These are phyloP conservation scores for Acacia concinna DNA, from an alignment of 331 rosid species.

Conservation along the genomic window DNA sequence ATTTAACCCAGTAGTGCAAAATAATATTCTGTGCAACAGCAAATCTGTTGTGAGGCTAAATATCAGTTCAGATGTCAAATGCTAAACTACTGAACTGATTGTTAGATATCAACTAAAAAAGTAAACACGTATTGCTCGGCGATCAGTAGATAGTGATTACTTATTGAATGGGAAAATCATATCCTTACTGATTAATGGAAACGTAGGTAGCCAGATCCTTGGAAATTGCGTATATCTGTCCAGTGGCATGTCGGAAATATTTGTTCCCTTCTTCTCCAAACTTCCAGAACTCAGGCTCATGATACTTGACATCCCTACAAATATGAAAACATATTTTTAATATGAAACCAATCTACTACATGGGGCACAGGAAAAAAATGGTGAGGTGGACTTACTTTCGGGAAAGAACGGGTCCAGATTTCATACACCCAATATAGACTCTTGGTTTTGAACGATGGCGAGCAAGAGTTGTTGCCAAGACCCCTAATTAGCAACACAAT, in stretches of 20 bases:
- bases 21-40: background rate
- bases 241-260: constrained; percentile 96
- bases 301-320: constrained; percentile 84
- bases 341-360: constrained; percentile 21
- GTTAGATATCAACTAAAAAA: background rate
- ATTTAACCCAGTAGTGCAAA: background rate
- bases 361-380: background rate
- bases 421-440: constrained; percentile 97
- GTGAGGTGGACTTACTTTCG: constrained; percentile 56
- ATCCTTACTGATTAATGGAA: constrained; percentile 81
- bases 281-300: constrained; percentile 97
- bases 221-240: constrained; percentile 96
- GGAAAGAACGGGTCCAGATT: constrained; percentile 95
- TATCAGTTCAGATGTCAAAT: background rate
- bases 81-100: background rate
- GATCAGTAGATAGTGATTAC: background rate
- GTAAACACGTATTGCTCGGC: background rate
- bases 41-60: background rate
- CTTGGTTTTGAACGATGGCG: constrained; percentile 89
- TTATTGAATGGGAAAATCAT: constrained; percentile 5
- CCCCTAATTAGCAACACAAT: constrained; percentile 54
- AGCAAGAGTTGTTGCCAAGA: constrained; percentile 80
- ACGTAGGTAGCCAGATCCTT: constrained; percentile 88
- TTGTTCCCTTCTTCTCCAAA: constrained; percentile 98
- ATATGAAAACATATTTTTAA: constrained; percentile 20